These are phyloP conservation scores for Mitragyna speciosa DNA, from an alignment of 257 asterid genomes.

Conservation along the genomic window DNA sequence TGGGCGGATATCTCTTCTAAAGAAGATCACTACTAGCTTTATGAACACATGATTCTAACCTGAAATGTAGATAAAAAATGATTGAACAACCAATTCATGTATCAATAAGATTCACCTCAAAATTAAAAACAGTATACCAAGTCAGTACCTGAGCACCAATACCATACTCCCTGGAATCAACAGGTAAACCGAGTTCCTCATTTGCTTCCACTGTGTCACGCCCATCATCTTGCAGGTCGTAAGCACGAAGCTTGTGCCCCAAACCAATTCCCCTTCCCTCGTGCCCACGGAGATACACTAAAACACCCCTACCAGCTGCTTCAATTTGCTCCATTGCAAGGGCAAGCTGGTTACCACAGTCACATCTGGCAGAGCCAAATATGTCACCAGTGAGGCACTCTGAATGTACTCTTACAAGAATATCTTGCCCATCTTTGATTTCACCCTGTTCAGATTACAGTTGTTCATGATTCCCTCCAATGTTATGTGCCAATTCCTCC, in stretches of 20 bases:
- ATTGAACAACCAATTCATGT: neutral
- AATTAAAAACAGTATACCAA: neutral
- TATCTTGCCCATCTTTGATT: constrained; percentile 23
- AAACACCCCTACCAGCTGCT: constrained; percentile 28
- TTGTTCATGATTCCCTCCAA: neutral
- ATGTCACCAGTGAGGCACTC: constrained; percentile 35
- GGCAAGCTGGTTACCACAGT: constrained; percentile 29
- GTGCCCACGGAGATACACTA: constrained; percentile 29
- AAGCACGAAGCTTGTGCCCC: constrained; percentile 38
- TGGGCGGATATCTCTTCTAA: neutral
- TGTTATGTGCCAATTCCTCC: neutral
- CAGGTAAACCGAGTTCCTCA: constrained; percentile 31
- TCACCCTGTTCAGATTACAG: constrained; percentile 23
- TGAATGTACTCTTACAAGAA: constrained; percentile 34
- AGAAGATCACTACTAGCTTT: neutral
- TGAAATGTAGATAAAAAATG: neutral
- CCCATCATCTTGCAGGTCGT: constrained; percentile 30
- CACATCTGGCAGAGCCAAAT: constrained; percentile 34
- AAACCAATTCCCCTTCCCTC: constrained; percentile 37
- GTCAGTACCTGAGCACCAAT: constrained; percentile 35
- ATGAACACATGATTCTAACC: neutral
- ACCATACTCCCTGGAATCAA: constrained; percentile 35
- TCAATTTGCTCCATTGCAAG: constrained; percentile 33
- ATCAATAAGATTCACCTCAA: neutral
- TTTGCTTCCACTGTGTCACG: constrained; percentile 35